A percentile compares a stretch with the other conserved stretches of the same genome.
These are phyloP conservation scores for Syncephalastrum racemosum DNA, from an alignment of 371 early-diverging fungal species.

Conservation along the genomic window DNA sequence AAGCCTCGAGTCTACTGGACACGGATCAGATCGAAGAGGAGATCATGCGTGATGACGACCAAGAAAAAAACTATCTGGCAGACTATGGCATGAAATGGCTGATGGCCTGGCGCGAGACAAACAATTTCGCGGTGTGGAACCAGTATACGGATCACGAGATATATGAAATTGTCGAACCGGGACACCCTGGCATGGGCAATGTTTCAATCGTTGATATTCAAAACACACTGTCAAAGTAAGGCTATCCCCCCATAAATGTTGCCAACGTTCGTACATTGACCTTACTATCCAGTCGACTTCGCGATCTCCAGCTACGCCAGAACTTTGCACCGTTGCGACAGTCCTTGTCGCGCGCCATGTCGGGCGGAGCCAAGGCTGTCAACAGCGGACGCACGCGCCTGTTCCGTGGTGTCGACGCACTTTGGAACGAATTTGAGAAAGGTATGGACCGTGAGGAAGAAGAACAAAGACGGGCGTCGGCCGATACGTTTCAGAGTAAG, in stretches of 20 bases:
- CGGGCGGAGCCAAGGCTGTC: constrained; percentile 50
- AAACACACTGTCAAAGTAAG: constrained; percentile 62
- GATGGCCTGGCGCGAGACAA: constrained; percentile 69
- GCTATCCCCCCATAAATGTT: neutral
- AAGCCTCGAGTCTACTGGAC: constrained; percentile 39
- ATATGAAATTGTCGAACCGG: constrained; percentile 67
- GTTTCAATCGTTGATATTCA: constrained; percentile 63
- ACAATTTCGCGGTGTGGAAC: constrained; percentile 72
- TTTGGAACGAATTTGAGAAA: constrained; percentile 60
- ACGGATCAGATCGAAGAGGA: constrained; percentile 31
- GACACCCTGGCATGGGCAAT: constrained; percentile 70
- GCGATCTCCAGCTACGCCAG: constrained; percentile 61
- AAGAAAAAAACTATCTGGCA: constrained; percentile 60
- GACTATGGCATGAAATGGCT: constrained; percentile 71
- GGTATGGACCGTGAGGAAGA: constrained; percentile 17
- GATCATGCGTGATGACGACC: constrained; percentile 34
- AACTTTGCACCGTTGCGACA: constrained; percentile 61
- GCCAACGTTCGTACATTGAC: neutral
- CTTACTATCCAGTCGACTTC: constrained; percentile 43
- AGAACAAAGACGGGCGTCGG: constrained; percentile 8
- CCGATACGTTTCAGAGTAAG: constrained; percentile 14
- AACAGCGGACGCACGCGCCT: constrained; percentile 52
- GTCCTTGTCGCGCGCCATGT: constrained; percentile 61
- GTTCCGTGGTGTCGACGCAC: constrained; percentile 49
- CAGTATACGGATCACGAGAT: constrained; percentile 65